Conservation (phyloP, 768 basidiomycete genomes). For the Termitomyces sp. region DNA sequence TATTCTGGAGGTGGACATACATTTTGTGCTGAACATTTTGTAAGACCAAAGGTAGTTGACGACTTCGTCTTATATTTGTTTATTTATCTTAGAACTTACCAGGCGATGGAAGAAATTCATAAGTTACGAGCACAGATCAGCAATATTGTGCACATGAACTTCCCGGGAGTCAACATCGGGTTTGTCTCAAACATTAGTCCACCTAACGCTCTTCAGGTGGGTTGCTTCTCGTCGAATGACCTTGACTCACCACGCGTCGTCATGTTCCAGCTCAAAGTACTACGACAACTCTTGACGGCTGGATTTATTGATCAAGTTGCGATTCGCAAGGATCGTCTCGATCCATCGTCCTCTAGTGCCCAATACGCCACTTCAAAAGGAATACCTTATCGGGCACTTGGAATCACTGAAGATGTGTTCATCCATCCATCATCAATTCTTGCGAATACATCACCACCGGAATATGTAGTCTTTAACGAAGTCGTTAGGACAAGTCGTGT, state of each 20-base stretch:
- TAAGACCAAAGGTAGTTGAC: conserved; percentile 70
- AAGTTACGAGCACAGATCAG: conserved; percentile 89
- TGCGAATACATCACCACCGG: conserved; percentile 65
- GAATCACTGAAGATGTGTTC: conserved; percentile 81
- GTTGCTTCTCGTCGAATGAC: conserved; percentile 3
- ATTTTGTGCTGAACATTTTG: conserved; percentile 89
- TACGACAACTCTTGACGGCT: conserved; percentile 83
- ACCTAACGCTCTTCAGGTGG: conserved; percentile 74
- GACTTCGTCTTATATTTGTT: neutral
- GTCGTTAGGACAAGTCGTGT: conserved; percentile 68
- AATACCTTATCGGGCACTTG: conserved; percentile 78
- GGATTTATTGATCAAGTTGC: conserved; percentile 96
- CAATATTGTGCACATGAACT: conserved; percentile 76
- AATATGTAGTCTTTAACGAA: conserved; percentile 83
- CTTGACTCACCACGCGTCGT: conserved; percentile 4
- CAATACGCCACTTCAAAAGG: conserved; percentile 74
- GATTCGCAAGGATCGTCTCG: conserved; percentile 77
- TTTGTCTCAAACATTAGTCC: conserved; percentile 66
- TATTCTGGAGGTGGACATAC: conserved; percentile 74
- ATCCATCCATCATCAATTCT: conserved; percentile 89
- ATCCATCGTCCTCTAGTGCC: conserved; percentile 51
- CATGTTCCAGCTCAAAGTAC: conserved; percentile 69
- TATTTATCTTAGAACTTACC: neutral
- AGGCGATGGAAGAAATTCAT: conserved; percentile 99
- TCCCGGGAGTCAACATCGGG: conserved; percentile 55